phyloP scores from a whole-genome alignment of 331 rosid species.

The Erythrophleum ivorense region DNA sequence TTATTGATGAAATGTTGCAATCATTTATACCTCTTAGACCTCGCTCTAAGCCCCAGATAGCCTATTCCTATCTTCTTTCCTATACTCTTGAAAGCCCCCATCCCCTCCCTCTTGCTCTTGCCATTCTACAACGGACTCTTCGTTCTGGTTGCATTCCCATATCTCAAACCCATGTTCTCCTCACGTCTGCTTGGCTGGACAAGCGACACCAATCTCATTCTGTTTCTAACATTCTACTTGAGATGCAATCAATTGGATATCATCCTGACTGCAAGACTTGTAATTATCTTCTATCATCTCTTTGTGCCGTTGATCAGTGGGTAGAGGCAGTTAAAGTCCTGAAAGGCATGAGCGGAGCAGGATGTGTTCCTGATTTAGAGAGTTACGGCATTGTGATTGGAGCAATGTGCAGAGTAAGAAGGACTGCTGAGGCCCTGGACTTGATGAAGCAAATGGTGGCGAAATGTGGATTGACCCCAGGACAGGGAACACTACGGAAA shows the following conservation, averaged over 20 bases:
- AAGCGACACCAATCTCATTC: constrained; percentile 41
- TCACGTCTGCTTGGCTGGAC: constrained; percentile 64
- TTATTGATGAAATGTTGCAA: constrained; percentile 75
- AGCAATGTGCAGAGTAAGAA: constrained; percentile 65
- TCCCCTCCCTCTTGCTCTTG: constrained; percentile 53
- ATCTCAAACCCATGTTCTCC: constrained; percentile 61
- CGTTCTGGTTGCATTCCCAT: constrained; percentile 63
- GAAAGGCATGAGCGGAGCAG: constrained; percentile 70
- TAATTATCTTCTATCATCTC: constrained; percentile 61
- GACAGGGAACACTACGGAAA: constrained; percentile 51
- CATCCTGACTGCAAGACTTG: constrained; percentile 55
- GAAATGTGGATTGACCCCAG: constrained; percentile 51
- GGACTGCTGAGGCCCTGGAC: constrained; percentile 58
- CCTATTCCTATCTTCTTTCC: constrained; percentile 68
- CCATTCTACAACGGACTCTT: constrained; percentile 69
- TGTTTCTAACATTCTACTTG: constrained; percentile 47
- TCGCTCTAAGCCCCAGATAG: constrained; percentile 42
- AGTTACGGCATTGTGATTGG: constrained; percentile 64
- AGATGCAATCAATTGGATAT: constrained; percentile 61
- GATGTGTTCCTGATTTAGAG: constrained; percentile 74
- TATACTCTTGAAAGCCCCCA: constrained; percentile 56
- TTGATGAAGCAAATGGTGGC: constrained; percentile 57
- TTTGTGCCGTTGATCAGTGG: constrained; percentile 57
- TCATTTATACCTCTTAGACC: constrained; percentile 60
- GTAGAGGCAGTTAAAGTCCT: constrained; percentile 61